phyloP scores from a whole-genome alignment of 768 basidiomycete genomes.

The Amanita muscaria region DNA sequence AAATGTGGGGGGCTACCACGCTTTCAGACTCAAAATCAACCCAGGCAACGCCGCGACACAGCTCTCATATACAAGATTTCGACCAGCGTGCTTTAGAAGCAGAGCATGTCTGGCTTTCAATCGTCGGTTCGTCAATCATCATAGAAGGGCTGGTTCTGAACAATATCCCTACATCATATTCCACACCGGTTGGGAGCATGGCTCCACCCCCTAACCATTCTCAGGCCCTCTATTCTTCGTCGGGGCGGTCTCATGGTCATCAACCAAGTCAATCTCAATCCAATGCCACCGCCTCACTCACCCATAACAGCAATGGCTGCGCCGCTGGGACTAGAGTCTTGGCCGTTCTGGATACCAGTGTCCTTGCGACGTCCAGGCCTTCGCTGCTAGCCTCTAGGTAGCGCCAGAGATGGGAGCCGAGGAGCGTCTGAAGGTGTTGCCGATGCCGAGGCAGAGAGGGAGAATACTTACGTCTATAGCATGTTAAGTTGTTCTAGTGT shows the following conservation, averaged over 20 bases:
- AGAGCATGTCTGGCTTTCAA: conserved; percentile 37
- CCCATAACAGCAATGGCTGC: conserved; percentile 20
- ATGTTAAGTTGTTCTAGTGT: too few relatives aligned
- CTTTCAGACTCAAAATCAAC: conserved; percentile 12
- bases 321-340: conserved; percentile 36
- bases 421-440: conserved; percentile 14
- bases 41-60: conserved; percentile 21
- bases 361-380: conserved; percentile 9
- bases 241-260: conserved; percentile 1
- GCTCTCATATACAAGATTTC: conserved; percentile 31
- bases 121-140: conserved; percentile 37
- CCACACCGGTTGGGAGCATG: neutral
- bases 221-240: neutral
- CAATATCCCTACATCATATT: conserved; percentile 20
- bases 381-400: too few relatives aligned
- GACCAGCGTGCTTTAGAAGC: conserved; percentile 43
- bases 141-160: conserved; percentile 32
- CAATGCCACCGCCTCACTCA: neutral
- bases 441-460: conserved; percentile 17
- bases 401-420: conserved; percentile 6
- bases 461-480: too few relatives aligned
- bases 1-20: conserved; percentile 33
- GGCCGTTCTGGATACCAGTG: conserved; percentile 20
- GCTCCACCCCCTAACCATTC: conserved; percentile 2
- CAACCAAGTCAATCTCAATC: conserved; percentile 5